phyloP scores from a whole-genome alignment of 2,329 filamentous ascomycete species.

The Venturia nashicola region DNA sequence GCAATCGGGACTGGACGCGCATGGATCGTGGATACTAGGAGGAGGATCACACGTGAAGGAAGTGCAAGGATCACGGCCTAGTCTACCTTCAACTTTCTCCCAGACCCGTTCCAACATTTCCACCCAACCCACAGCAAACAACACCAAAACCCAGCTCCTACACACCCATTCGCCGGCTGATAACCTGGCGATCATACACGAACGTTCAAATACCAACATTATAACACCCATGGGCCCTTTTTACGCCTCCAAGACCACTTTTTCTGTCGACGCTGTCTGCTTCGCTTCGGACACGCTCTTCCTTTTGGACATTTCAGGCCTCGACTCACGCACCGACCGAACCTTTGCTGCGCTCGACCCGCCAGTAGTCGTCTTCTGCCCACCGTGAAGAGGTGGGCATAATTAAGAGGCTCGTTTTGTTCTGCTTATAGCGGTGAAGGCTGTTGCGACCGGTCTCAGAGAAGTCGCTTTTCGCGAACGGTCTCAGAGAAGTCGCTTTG shows the following conservation, averaged over 20 bases:
- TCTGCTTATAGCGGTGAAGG: background rate
- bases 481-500: background rate
- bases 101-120: background rate
- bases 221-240: constrained; percentile 4
- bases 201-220: background rate
- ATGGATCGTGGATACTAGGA: background rate
- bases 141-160: background rate
- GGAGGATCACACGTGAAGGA: background rate
- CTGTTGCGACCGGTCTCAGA: too few relatives aligned
- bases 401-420: background rate
- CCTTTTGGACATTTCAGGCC: background rate
- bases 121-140: background rate
- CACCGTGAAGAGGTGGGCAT: constrained; percentile 3
- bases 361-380: constrained; percentile 2
- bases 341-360: background rate
- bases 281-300: background rate
- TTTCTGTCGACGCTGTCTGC: constrained; percentile 3
- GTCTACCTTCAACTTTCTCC: background rate
- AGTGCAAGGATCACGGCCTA: background rate
- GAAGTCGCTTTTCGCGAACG: too few relatives aligned
- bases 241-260: background rate
- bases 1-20: background rate
- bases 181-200: background rate
- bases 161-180: background rate
- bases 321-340: background rate